Evolutionary conservation across 139 green algal species (phyloP), one percentile per base, ranked within the genome.

Genomic region (Gonium pectorale): DNA sequence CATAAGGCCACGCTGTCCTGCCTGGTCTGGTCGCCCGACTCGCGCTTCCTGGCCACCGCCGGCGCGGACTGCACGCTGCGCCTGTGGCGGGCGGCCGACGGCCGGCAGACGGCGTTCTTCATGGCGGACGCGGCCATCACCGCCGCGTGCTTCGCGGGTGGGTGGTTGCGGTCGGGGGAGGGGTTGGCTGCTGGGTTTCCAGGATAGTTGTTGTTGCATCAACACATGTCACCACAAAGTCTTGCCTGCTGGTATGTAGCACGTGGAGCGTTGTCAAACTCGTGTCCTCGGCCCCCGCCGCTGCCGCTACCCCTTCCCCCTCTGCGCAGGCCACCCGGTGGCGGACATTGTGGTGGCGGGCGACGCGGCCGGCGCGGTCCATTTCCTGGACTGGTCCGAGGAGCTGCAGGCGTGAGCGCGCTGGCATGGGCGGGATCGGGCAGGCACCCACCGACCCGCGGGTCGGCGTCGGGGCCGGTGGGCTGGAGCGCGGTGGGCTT

Each of bases 351-450:
- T 97, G 38, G 72, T 93, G 8, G 87, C 80, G 17, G 93, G 91
- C 4, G 91, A 93, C 43, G 90, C 92, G 29, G 89, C 84, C 17
- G 94, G 94, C 35, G 56, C 75, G 0, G 87, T 96, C 33, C 94
- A 96, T 77, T 96, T 96, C 67, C 67, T 97, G 40, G 90, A 95
- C 73, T 88, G 88, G 40, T 43, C 73, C 2, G 79, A 83, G 63
- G 77, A 83, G 60, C 62, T 83, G 29, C 77, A 83, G 73, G 71
- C 49, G 4, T 79, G 33, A n/a, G 31, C 35, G 38, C 22, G 22
- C 4, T 5, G 67, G 40, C 3, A 3, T 8, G 40, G 15, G 5
- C 7, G 15, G 63, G 8, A 46, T 4, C 5, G 60, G 29, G n/a
- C n/a, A n/a, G n/a, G n/a, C n/a, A n/a, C n/a, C n/a, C n/a, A n/a